Conservation (phyloP, 106 monocot genomes). For the Dendrobium chrysotoxum region DNA sequence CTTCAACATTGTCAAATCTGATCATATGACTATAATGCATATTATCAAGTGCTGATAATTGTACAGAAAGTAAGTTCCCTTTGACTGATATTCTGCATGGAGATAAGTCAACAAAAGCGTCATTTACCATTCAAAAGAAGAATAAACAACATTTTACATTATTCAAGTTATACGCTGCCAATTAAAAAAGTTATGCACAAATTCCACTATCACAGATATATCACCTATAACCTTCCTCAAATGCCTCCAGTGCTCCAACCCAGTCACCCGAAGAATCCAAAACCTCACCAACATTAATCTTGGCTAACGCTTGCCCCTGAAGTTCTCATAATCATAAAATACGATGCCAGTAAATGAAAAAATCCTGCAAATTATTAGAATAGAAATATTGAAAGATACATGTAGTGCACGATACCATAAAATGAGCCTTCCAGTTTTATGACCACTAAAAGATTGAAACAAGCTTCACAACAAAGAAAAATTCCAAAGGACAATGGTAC, state of each 20-base stretch:
- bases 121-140: not conserved
- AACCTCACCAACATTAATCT: conserved; percentile 90
- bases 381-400: not conserved
- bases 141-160: not conserved
- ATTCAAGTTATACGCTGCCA: not conserved
- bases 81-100: conserved; percentile 65
- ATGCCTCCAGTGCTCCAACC: conserved; percentile 78
- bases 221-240: conserved; percentile 90
- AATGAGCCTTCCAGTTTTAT: not conserved
- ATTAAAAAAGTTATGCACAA: not conserved
- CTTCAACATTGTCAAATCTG: conserved; percentile 87
- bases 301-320: conserved; percentile 93
- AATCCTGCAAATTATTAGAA: not conserved
- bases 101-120: not conserved
- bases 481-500: not conserved
- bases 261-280: conserved; percentile 90
- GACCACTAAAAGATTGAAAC: not conserved
- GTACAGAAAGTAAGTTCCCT: conserved; percentile 51
- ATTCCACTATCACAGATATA: not conserved
- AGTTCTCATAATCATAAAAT: conserved; percentile 9
- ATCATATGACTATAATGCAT: conserved; percentile 99
- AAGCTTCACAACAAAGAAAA: not conserved
- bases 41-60: conserved; percentile 80
- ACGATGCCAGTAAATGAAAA: not conserved
- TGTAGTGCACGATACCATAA: not conserved